phyloP scores from a whole-genome alignment of 768 basidiomycete genomes.

The Kwoniella botswanensis region DNA sequence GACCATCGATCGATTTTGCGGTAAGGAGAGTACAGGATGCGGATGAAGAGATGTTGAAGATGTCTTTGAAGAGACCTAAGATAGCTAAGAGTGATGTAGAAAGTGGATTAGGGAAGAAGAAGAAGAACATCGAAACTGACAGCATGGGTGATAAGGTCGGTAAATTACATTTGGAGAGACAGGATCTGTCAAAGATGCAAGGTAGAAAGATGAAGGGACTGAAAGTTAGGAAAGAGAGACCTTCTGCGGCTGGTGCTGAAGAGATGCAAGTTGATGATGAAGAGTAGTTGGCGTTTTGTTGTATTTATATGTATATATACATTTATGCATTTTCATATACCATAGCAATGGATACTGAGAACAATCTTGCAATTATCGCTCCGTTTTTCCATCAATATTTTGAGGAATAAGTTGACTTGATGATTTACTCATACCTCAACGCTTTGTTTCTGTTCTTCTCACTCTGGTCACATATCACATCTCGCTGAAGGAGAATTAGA shows the following conservation, averaged over 20 bases:
- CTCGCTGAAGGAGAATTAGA: background rate
- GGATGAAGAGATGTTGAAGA: slow-evolving; percentile 78
- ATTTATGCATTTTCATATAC: slow-evolving; percentile 18
- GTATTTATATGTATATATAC: slow-evolving; percentile 15
- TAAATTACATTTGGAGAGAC: slow-evolving; percentile 82
- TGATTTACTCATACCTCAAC: no score
- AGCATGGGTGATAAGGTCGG: slow-evolving; percentile 97
- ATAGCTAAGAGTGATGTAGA: slow-evolving; percentile 85
- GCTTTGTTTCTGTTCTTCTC: background rate
- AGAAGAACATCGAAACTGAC: slow-evolving; percentile 91
- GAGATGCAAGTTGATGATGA: slow-evolving; percentile 16
- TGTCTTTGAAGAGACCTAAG: slow-evolving; percentile 81
- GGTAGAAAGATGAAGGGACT: slow-evolving; percentile 96
- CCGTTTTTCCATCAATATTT: no score
- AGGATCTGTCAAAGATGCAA: slow-evolving; percentile 85
- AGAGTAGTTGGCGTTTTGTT: slow-evolving; percentile 18
- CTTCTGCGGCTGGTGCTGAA: slow-evolving; percentile 36
- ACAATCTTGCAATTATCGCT: no score
- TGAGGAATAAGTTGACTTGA: no score
- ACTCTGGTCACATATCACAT: background rate
- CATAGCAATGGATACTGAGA: background rate
- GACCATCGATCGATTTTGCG: slow-evolving; percentile 82
- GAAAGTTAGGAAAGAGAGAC: slow-evolving; percentile 58
- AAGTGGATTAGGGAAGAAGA: slow-evolving; percentile 77
- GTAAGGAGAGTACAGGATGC: slow-evolving; percentile 76